These are phyloP conservation scores for Cryptococcus sp. DNA, from an alignment of 1,284 basidiomycete genomes.

Conservation along the genomic window DNA sequence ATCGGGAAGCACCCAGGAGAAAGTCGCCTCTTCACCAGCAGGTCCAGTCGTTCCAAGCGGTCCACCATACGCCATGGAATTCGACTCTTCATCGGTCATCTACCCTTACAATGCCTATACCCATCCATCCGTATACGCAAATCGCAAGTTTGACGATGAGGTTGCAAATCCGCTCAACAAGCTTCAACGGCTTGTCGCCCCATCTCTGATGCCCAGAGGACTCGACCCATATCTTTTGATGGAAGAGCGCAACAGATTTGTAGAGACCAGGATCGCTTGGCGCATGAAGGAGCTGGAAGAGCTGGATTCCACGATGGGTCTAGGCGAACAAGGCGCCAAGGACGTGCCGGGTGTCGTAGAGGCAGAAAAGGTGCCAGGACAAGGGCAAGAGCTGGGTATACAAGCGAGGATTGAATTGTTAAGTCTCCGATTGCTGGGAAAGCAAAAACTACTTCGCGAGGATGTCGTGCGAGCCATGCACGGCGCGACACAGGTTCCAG, in stretches of 20 bases:
- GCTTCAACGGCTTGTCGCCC: constrained; percentile 74
- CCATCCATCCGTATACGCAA: constrained; percentile 72
- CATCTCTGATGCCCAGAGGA: constrained; percentile 87
- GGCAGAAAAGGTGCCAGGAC: constrained; percentile 60
- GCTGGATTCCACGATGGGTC: constrained; percentile 78
- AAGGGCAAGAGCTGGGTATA: constrained; percentile 59
- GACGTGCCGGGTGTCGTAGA: constrained; percentile 56
- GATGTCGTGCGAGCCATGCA: constrained; percentile 83
- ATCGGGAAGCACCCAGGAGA: constrained; percentile 21
- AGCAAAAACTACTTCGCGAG: constrained; percentile 83
- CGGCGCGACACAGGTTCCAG: constrained; percentile 85
- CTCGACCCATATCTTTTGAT: constrained; percentile 89
- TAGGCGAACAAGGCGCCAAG: constrained; percentile 64
- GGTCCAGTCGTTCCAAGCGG: constrained; percentile 10
- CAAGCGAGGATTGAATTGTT: constrained; percentile 94
- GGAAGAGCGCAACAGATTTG: constrained; percentile 86
- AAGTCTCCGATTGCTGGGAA: constrained; percentile 82
- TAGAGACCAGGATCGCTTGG: constrained; percentile 86
- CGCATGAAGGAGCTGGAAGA: constrained; percentile 85
- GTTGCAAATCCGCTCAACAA: constrained; percentile 48
- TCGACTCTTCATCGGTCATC: constrained; percentile 75
- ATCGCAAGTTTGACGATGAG: constrained; percentile 61
- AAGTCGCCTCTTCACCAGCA: constrained; percentile 29
- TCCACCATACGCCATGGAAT: constrained; percentile 62
- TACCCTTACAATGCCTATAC: constrained; percentile 96